These are phyloP conservation scores for Aspergillus wentii DNA, from an alignment of 495 filamentous ascomycete genomes.

Conservation along the genomic window DNA sequence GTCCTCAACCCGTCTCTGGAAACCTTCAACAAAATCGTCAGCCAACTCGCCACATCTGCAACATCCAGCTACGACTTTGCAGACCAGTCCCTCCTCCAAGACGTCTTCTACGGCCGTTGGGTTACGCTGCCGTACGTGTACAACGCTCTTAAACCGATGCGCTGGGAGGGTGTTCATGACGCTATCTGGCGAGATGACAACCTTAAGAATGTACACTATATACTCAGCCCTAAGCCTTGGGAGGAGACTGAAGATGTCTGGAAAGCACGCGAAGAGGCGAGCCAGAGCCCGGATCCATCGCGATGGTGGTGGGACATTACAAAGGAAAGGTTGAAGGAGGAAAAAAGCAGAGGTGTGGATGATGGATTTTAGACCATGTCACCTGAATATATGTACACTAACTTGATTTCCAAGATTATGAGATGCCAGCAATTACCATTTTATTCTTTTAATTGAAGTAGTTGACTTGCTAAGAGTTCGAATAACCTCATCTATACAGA, in stretches of 20 bases:
- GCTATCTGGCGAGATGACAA: conserved; percentile 69
- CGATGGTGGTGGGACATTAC: conserved; percentile 66
- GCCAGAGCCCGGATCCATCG: conserved; percentile 20
- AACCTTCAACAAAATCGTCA: conserved; percentile 51
- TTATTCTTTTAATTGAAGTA: too few relatives aligned
- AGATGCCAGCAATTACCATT: too few relatives aligned
- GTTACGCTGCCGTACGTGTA: conserved; percentile 71
- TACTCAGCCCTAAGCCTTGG: conserved; percentile 80
- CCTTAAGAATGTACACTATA: conserved; percentile 81
- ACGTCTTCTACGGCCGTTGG: conserved; percentile 65
- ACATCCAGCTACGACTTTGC: conserved; percentile 60
- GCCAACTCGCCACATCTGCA: conserved; percentile 26
- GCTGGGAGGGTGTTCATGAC: conserved; percentile 61
- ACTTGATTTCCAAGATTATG: too few relatives aligned
- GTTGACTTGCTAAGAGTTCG: too few relatives aligned
- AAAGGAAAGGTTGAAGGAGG: conserved; percentile 43
- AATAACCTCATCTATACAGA: neutral
- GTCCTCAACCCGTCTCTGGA: conserved; percentile 60
- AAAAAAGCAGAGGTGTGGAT: conserved; percentile 33
- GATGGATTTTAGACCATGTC: conserved; percentile 18
- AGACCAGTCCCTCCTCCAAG: conserved; percentile 68
- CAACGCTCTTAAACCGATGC: conserved; percentile 77
- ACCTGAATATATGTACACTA: too few relatives aligned
- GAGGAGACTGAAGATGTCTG: too few relatives aligned
- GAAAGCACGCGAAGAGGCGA: too few relatives aligned